These are phyloP conservation scores for Sanghuangporus baumii DNA, from an alignment of 1,284 basidiomycete species.

Conservation along the genomic window DNA sequence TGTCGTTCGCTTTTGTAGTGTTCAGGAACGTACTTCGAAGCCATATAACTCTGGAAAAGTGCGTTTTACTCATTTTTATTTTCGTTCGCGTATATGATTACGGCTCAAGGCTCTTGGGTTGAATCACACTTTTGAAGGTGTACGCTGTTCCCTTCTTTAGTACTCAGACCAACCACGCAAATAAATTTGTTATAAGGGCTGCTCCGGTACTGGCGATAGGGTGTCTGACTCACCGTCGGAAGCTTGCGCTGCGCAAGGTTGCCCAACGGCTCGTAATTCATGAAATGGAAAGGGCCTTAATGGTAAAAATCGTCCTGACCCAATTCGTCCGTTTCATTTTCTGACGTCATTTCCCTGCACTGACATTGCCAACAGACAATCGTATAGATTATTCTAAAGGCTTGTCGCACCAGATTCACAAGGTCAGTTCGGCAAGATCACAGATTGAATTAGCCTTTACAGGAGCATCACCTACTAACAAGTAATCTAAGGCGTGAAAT, in stretches of 20 bases:
- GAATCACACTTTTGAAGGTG: constrained; percentile 55
- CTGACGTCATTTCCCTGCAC: no score
- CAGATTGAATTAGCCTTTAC: no score
- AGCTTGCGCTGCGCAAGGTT: no score
- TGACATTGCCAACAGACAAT: constrained; percentile 28
- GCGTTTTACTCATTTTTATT: no score
- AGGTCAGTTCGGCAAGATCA: constrained; percentile 30
- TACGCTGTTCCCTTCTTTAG: neutral
- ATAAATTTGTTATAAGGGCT: neutral
- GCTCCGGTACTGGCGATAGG: no score
- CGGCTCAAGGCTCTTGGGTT: constrained; percentile 39
- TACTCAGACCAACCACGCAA: no score
- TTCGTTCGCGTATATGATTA: no score
- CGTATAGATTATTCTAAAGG: constrained; percentile 41
- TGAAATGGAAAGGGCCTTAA: constrained; percentile 32
- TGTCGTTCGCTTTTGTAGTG: constrained; percentile 43
- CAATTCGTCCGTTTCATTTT: constrained; percentile 35
- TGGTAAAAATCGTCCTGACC: constrained; percentile 42
- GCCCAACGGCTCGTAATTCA: no score
- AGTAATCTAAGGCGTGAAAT: no score
- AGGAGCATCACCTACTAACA: no score
- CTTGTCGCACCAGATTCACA: constrained; percentile 46
- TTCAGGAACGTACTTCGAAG: constrained; percentile 41
- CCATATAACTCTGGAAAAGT: constrained; percentile 42
- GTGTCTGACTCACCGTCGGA: no score